Conservation (phyloP, 2,329 filamentous ascomycete species). For the Colletotrichum eremochloae region DNA sequence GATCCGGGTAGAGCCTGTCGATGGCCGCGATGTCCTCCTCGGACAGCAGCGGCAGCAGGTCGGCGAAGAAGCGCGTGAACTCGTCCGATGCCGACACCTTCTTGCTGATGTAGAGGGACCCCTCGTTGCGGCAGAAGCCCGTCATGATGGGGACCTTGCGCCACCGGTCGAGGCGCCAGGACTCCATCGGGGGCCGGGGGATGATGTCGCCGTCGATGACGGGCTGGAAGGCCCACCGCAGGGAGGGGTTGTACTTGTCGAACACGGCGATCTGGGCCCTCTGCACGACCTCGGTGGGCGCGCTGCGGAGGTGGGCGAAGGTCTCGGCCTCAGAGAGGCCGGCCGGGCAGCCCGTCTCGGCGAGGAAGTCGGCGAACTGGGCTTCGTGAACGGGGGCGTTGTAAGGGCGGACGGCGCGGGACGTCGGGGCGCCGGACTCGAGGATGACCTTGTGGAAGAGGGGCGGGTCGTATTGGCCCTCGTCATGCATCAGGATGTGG, state of each 20-base stretch:
- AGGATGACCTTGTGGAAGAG: conserved; percentile 68
- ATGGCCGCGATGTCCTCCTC: conserved; percentile 66
- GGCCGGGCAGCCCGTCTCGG: conserved; percentile 63
- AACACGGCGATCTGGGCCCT: conserved; percentile 60
- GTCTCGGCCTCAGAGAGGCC: conserved; percentile 61
- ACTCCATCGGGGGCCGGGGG: conserved; percentile 67
- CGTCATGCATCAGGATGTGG: conserved; percentile 70
- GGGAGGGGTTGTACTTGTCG: conserved; percentile 55
- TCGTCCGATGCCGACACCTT: conserved; percentile 56
- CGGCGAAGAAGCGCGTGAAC: conserved; percentile 68
- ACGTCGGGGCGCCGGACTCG: conserved; percentile 69
- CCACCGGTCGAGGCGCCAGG: conserved; percentile 67
- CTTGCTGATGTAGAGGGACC: conserved; percentile 72
- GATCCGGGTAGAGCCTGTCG: conserved; percentile 69
- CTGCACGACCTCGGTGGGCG: conserved; percentile 55
- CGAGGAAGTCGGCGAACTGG: conserved; percentile 69
- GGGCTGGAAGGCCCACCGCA: conserved; percentile 77
- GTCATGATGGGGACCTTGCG: conserved; percentile 74
- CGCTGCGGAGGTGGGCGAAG: conserved; percentile 63
- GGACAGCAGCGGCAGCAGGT: conserved; percentile 70
- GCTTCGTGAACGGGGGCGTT: conserved; percentile 69
- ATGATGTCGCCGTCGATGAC: conserved; percentile 75
- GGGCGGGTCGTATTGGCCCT: conserved; percentile 51
- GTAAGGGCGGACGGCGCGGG: conserved; percentile 65
- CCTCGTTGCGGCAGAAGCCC: conserved; percentile 80